Conservation (phyloP, 2,329 filamentous ascomycete species). For the Claviceps fusiformis region DNA sequence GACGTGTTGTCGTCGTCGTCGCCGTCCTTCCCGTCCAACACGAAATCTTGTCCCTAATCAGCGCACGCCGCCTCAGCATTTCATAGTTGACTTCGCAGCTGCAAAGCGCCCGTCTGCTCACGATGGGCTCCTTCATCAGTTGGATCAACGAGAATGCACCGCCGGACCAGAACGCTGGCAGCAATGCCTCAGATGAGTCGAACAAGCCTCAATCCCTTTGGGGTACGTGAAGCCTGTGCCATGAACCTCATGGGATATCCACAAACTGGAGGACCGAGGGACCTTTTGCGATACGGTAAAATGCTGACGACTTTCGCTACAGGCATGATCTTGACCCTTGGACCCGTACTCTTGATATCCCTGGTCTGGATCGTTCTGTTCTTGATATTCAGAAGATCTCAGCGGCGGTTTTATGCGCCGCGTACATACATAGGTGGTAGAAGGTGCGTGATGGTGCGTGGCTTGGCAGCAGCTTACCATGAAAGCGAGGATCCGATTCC, state of each 20-base stretch:
- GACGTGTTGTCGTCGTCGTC: neutral
- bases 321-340: constrained; percentile 36
- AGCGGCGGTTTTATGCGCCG: constrained; percentile 41
- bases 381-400: constrained; percentile 32
- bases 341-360: constrained; percentile 37
- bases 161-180: constrained; percentile 12
- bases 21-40: neutral
- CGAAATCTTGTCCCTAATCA: neutral
- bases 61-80: neutral
- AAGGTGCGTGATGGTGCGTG: constrained; percentile 20
- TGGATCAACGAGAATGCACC: constrained; percentile 23
- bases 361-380: constrained; percentile 38
- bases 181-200: neutral
- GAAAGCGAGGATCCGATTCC: neutral
- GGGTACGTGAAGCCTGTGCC: constrained; percentile 12
- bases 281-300: neutral
- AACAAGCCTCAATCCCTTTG: constrained; percentile 21
- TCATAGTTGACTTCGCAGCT: neutral
- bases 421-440: constrained; percentile 36
- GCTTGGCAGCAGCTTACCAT: too few relatives aligned
- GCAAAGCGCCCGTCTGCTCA: constrained; percentile 9
- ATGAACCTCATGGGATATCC: neutral
- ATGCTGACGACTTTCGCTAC: constrained; percentile 3
- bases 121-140: constrained; percentile 25
- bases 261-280: too few relatives aligned